A percentile compares a stretch with the other conserved stretches of the same genome.
Conservation (phyloP, 129 eudicot species). For the Oenanthe sinensis region DNA sequence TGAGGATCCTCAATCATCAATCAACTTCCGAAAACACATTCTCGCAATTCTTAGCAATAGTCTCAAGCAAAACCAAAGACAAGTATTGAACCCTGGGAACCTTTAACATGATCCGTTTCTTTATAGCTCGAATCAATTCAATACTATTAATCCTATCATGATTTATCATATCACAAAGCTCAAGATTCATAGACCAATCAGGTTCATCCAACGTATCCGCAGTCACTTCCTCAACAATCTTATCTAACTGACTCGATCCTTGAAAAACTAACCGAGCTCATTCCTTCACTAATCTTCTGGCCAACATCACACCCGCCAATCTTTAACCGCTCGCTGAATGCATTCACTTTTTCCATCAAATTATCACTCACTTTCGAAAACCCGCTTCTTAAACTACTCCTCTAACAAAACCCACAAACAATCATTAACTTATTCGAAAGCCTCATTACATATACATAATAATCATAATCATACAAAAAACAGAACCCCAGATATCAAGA, state of each 20-base stretch:
- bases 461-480: background rate
- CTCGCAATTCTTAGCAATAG: slow-evolving; percentile 85
- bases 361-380: slow-evolving; percentile 68
- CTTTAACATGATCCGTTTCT: slow-evolving; percentile 70
- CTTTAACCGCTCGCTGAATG: slow-evolving; percentile 64
- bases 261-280: slow-evolving; percentile 93
- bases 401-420: background rate
- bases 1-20: slow-evolving; percentile 94
- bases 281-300: slow-evolving; percentile 71
- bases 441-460: background rate
- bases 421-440: background rate
- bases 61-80: slow-evolving; percentile 80
- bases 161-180: slow-evolving; percentile 84
- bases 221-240: slow-evolving; percentile 84
- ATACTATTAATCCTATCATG: slow-evolving; percentile 64
- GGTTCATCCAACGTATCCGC: slow-evolving; percentile 79
- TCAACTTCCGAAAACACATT: slow-evolving; percentile 94
- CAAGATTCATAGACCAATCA: slow-evolving; percentile 88
- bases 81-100: slow-evolving; percentile 75
- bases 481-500: background rate
- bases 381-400: background rate
- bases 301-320: slow-evolving; percentile 84
- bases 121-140: slow-evolving; percentile 66
- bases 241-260: slow-evolving; percentile 84
- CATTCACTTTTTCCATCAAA: slow-evolving; percentile 84